Percentiles rank a stretch among this genome's conserved stretches.
These are phyloP conservation scores for Saururus chinensis DNA, from an alignment of 164 flowering plant species.

Conservation along the genomic window DNA sequence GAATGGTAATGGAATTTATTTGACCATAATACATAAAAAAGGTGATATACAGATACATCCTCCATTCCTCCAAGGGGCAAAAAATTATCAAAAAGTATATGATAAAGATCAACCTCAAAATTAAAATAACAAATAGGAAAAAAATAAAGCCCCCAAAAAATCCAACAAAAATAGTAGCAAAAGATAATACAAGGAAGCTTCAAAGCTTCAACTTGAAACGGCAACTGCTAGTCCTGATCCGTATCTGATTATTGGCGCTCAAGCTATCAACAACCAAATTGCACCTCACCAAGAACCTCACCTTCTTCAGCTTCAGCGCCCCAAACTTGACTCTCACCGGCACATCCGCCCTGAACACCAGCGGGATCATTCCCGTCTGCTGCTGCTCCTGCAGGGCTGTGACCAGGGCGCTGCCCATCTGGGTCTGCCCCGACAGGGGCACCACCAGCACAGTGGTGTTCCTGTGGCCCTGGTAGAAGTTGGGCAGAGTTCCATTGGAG, in stretches of 20 bases:
- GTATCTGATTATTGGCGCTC: slow-evolving; percentile 22
- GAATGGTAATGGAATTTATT: neutral
- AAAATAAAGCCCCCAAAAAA: neutral
- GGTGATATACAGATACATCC: neutral
- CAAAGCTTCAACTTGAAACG: slow-evolving; percentile 41
- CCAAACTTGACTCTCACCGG: slow-evolving; percentile 77
- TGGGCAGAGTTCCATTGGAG: slow-evolving; percentile 54
- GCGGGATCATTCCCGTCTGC: slow-evolving; percentile 52
- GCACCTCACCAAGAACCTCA: slow-evolving; percentile 59
- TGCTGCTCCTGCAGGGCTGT: slow-evolving; percentile 28
- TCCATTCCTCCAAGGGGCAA: neutral
- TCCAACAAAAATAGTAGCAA: neutral
- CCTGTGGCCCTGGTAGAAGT: slow-evolving; percentile 78
- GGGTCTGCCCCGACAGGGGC: slow-evolving; percentile 35
- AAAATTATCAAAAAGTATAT: no score
- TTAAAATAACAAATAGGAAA: no score
- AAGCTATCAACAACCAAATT: slow-evolving; percentile 43
- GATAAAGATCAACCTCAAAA: no score
- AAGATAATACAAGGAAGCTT: neutral
- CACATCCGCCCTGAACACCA: slow-evolving; percentile 42
- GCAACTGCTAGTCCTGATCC: slow-evolving; percentile 47
- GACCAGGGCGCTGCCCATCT: slow-evolving; percentile 30
- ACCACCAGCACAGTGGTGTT: slow-evolving; percentile 61
- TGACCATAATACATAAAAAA: neutral
- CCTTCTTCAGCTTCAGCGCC: slow-evolving; percentile 48